These are phyloP conservation scores for Prunus fruticosa DNA, from an alignment of 306 rosid genomes.

Conservation along the genomic window DNA sequence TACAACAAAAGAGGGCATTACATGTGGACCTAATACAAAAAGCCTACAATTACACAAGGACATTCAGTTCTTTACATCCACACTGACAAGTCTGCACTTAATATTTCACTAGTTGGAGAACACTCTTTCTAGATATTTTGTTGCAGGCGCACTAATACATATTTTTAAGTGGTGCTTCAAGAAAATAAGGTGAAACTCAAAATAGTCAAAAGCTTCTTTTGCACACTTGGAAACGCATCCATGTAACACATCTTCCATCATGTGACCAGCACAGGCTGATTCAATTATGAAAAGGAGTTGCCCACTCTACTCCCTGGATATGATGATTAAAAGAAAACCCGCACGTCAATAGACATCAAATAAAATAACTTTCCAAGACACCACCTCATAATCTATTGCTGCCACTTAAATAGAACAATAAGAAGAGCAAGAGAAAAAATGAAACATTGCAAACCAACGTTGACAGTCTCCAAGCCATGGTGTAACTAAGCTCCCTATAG, in stretches of 20 bases:
- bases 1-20: conserved; percentile 23
- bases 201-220: conserved; percentile 15
- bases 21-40: conserved; percentile 28
- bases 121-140: not conserved
- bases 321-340: conserved; percentile 29
- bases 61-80: conserved; percentile 12
- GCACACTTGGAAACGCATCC: conserved; percentile 27
- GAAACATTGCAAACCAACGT: conserved; percentile 2
- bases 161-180: conserved; percentile 11
- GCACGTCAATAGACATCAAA: conserved; percentile 22
- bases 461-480: not conserved
- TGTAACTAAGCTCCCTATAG: not conserved
- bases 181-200: conserved; percentile 14
- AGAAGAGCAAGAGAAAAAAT: not conserved
- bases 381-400: conserved; percentile 15
- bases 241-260: conserved; percentile 32
- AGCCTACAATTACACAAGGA: conserved; percentile 9
- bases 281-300: conserved; percentile 36
- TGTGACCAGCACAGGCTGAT: conserved; percentile 40
- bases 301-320: conserved; percentile 43
- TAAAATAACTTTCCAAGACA: conserved; percentile 24
- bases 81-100: conserved; percentile 5
- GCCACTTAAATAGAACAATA: conserved; percentile 13
- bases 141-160: too few relatives aligned
- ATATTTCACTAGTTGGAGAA: not conserved